A percentile compares a stretch with the other conserved stretches of the same genome.
These are phyloP conservation scores for Tetraselmis chui DNA, from an alignment of 139 green algal genomes.

Conservation along the genomic window DNA sequence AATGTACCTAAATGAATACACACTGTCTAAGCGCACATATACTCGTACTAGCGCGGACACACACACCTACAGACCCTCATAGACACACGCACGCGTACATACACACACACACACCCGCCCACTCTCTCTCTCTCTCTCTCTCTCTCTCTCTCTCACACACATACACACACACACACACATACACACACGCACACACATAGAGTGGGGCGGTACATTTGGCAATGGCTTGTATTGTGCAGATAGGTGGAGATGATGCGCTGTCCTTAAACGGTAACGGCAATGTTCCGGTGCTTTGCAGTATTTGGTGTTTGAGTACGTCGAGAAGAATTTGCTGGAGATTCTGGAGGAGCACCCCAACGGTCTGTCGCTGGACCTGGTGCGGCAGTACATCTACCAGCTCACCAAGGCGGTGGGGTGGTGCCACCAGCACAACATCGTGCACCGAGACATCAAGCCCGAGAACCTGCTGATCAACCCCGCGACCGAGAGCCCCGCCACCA, in stretches of 20 bases:
- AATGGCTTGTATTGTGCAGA: slow-evolving; percentile 1
- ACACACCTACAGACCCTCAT: no score
- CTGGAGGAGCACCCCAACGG: slow-evolving; percentile 58
- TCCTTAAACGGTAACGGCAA: neutral
- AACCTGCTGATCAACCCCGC: slow-evolving; percentile 65
- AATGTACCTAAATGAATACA: no score
- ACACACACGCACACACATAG: slow-evolving; percentile 1
- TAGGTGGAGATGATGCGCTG: neutral
- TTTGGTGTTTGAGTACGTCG: slow-evolving; percentile 89
- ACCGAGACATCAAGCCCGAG: slow-evolving; percentile 79
- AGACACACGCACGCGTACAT: no score
- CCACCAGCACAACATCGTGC: slow-evolving; percentile 59
- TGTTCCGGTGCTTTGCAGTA: slow-evolving; percentile 41
- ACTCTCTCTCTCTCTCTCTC: no score
- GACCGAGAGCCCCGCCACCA: slow-evolving; percentile 35
- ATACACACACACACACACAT: no score
- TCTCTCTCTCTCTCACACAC: no score
- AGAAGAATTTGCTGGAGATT: slow-evolving; percentile 73
- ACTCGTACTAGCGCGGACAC: no score
- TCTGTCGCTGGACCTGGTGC: slow-evolving; percentile 30
- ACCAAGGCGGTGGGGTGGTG: slow-evolving; percentile 61
- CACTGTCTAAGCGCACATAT: no score
- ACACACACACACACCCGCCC: no score
- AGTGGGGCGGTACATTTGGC: neutral
- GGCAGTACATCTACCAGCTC: slow-evolving; percentile 67